A percentile compares a stretch with the other conserved stretches of the same genome.
These are phyloP conservation scores for Gossypium ekmanianum DNA, from an alignment of 345 rosid genomes.

Conservation along the genomic window DNA sequence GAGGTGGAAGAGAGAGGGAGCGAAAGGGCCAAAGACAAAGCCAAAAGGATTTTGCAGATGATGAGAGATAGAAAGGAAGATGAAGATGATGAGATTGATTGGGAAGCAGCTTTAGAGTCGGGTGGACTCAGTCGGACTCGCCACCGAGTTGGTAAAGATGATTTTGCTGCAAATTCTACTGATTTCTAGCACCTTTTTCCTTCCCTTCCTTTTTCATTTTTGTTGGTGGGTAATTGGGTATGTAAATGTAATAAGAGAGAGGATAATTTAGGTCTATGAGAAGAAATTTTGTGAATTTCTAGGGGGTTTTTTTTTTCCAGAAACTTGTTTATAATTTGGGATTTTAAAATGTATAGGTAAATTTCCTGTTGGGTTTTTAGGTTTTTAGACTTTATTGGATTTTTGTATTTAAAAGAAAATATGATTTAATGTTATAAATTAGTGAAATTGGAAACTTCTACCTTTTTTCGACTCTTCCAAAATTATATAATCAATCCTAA, in stretches of 20 bases:
- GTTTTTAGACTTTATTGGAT: too few species aligned
- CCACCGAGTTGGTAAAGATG: not conserved
- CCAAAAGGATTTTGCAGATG: not conserved
- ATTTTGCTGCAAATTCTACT: not conserved
- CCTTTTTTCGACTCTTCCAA: too few species aligned
- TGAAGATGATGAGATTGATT: not conserved
- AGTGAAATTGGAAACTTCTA: not conserved
- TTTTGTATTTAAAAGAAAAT: not conserved
- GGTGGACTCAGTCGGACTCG: not conserved
- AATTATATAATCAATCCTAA: too few species aligned
- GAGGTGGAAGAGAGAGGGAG: constrained; percentile 1
- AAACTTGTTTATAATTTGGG: not conserved
- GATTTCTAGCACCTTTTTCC: not conserved
- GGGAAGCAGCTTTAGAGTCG: constrained; percentile 2
- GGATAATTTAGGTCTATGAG: not conserved
- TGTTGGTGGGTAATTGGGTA: not conserved
- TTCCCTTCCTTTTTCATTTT: not conserved
- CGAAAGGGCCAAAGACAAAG: not conserved
- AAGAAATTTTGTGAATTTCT: not conserved
- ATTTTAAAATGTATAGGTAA: not conserved
- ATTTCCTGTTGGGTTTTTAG: not conserved
- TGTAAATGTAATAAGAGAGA: not conserved
- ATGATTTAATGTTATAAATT: not conserved
- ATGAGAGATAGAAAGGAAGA: not conserved
- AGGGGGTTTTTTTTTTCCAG: not conserved